Percentiles rank a stretch among this genome's conserved stretches.
Conservation (phyloP, 306 rosid species). For the Rosa lucieae region DNA sequence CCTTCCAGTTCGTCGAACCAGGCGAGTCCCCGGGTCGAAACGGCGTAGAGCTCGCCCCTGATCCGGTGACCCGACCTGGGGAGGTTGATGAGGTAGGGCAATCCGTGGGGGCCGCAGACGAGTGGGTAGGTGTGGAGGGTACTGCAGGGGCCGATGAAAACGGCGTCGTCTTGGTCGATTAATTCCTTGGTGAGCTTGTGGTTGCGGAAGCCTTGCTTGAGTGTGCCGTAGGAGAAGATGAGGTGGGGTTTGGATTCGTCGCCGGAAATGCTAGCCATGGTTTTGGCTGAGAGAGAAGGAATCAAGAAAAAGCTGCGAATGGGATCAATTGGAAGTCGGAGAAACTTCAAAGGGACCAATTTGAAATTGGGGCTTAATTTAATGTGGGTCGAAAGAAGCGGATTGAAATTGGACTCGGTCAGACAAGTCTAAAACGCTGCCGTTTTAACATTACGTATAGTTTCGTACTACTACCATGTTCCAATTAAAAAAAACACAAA, state of each 20-base stretch:
- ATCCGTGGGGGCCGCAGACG: constrained; percentile 59
- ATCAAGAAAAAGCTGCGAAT: background rate
- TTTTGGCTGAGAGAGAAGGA: background rate
- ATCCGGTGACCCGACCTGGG: constrained; percentile 51
- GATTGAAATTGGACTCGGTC: background rate
- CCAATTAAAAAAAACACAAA: too few species aligned
- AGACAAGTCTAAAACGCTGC: background rate
- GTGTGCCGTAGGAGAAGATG: constrained; percentile 64
- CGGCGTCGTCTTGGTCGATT: constrained; percentile 46
- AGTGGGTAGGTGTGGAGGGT: constrained; percentile 47
- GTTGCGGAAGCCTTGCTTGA: constrained; percentile 63
- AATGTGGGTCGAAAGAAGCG: background rate
- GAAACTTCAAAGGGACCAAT: background rate
- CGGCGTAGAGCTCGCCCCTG: constrained; percentile 63
- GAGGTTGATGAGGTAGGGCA: constrained; percentile 62
- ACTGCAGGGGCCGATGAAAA: constrained; percentile 24
- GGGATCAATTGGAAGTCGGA: background rate
- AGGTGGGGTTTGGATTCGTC: constrained; percentile 19
- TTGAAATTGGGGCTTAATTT: background rate
- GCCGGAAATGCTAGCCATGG: background rate
- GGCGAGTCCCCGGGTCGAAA: constrained; percentile 41
- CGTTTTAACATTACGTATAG: too few species aligned
- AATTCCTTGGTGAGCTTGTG: constrained; percentile 39
- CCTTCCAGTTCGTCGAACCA: constrained; percentile 60
- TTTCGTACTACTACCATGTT: too few species aligned